Evolutionary conservation across 2,329 filamentous ascomycete species (phyloP), one percentile per base, ranked within the genome.

Genomic region (Gnomoniopsis smithogilvyi): DNA sequence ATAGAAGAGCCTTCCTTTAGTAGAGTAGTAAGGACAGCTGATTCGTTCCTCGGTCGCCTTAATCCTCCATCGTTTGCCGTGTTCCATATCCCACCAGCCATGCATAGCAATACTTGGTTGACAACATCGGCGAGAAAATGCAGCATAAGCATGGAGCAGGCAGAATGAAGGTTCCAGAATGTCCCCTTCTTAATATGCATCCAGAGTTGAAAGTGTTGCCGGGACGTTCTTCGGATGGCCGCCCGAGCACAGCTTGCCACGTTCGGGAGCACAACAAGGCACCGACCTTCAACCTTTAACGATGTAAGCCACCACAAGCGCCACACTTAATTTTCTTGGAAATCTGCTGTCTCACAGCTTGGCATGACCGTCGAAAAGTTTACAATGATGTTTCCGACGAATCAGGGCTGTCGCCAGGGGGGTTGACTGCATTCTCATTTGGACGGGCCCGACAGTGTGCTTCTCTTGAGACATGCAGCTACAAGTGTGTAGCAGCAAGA

Each of bases 401-500:
- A 19, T 50, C 47, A 53, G 47, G 52, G 41, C 43, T 56, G 15
- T 56, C 43, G 33, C 41, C 17, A 38, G 15, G 34, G 36, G 24
- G 48, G 33, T 54, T 36, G 59, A 30, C 24, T 59, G 45, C 45
- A 41, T n/a, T 48, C 34, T 46, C 52, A 33, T 46, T 41, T 61
- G 43, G 36, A 53, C 8, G 56, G 52, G 51, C 56, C 56, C 56
- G 59, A 49, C 49, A 26, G 33, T 51, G 56, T 52, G 56, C 56
- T 52, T 51, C 56, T 56, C 41, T 41, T 56, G 56, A 61, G 59
- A 61, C 59, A 61, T 61, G 56, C 56, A 59, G 56, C 56, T 46
- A 59, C 55, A 61, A 51, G 51, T 59, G 59, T 59, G 59, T 61
- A 59, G 59, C 59, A 59, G 55, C 48, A 56, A 56, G 56, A 59